These are phyloP conservation scores for Aspergillus saccharolyticus DNA, from an alignment of 495 filamentous ascomycete genomes.

Conservation along the genomic window DNA sequence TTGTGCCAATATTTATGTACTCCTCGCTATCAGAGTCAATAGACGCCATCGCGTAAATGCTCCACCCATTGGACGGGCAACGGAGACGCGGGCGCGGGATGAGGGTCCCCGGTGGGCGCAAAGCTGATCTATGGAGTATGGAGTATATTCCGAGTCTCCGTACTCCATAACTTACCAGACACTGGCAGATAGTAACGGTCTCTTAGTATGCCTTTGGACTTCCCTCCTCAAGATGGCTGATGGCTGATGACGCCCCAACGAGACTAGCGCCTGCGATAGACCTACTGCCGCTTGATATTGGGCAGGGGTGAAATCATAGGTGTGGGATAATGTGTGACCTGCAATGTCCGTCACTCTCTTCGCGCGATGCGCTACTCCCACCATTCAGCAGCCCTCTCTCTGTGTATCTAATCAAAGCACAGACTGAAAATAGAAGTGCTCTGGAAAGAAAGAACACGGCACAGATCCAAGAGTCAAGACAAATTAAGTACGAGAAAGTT, in stretches of 20 bases:
- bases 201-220: too few relatives aligned
- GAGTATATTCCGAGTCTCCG: too few relatives aligned
- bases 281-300: background rate
- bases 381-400: background rate
- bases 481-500: too few relatives aligned
- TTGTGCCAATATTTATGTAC: background rate
- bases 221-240: background rate
- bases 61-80: background rate
- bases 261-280: background rate
- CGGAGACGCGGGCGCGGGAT: background rate
- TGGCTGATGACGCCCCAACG: background rate
- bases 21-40: too few relatives aligned
- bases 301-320: background rate
- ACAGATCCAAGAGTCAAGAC: background rate
- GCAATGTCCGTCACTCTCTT: background rate
- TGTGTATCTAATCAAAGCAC: background rate
- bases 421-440: background rate
- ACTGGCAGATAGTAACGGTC: too few relatives aligned
- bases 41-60: background rate
- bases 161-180: too few relatives aligned
- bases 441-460: constrained; percentile 1
- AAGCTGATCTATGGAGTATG: background rate
- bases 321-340: background rate
- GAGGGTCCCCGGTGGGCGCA: background rate
- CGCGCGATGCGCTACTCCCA: background rate